Evolutionary conservation across 2,329 filamentous ascomycete species (phyloP), one percentile per base, ranked within the genome.

Genomic region (Colletotrichum echinochloae): DNA sequence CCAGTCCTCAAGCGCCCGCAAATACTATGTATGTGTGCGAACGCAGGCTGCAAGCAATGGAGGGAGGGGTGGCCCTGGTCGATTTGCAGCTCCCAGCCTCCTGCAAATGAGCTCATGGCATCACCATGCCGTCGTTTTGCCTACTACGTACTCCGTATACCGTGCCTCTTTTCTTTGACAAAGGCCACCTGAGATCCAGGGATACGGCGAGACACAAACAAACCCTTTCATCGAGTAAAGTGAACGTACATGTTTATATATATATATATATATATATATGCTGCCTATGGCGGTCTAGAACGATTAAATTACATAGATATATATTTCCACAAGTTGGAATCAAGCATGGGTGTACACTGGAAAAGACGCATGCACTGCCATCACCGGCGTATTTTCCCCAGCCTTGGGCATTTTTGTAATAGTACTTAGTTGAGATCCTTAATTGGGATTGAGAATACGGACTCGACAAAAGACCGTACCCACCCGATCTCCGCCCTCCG

Each of bases 61-160:
- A 54, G 41, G 41, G 39, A 20, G 39, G 37, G 49, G 41, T 46
- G 61, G 56, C 39, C 61, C 66, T 28, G n/a, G 66, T 51, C 55
- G 57, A 67, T 62, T 52, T 67, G 63, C 63, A 57, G 48, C 57
- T 48, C 44, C 67, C 67, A 60, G 49, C 67, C 57, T 61, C 67
- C 52, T 56, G 33, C 23, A 57, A 67, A 61, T 57, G 44, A 52
- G 23, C 51, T 59, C 18, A 67, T 70, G 57, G 67, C 67, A 70
- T 70, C 64, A 67, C 67, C 64, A 57, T 57, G 26, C 63, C 44
- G 62, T 61, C 64, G 20, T 39, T 52, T 57, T 62, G 64, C 56
- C 55, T 33, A 54, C n/a, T n/a, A n/a, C n/a, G n/a, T n/a, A n/a
- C n/a, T n/a, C n/a, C n/a, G n/a, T n/a, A n/a, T 59, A 16, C 14